Conservation (phyloP, 2,329 filamentous ascomycete genomes). For the Colletotrichum cereale region DNA sequence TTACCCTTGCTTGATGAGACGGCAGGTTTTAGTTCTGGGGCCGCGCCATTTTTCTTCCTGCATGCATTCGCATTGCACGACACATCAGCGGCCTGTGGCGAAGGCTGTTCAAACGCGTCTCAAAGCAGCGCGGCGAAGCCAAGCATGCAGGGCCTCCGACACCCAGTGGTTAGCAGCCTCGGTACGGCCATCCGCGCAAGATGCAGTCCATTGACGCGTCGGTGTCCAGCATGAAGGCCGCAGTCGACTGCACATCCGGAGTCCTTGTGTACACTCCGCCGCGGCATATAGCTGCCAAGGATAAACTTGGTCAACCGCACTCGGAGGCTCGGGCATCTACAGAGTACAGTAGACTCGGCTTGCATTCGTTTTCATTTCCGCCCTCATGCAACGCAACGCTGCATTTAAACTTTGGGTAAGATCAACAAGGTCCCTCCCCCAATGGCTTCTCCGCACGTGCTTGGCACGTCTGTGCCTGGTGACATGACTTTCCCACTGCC, state of each 20-base stretch:
- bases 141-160: slow-evolving; percentile 10
- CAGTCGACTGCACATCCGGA: background rate
- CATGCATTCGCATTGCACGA: background rate
- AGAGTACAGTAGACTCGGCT: slow-evolving; percentile 1
- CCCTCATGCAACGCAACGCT: slow-evolving; percentile 24
- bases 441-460: slow-evolving; percentile 28
- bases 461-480: slow-evolving; percentile 21
- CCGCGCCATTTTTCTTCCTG: slow-evolving; percentile 2
- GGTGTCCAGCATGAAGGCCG: background rate
- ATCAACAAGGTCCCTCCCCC: slow-evolving; percentile 16
- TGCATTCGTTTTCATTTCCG: background rate
- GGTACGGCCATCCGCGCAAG: background rate
- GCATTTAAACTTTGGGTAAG: slow-evolving; percentile 21
- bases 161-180: background rate
- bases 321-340: slow-evolving; percentile 10
- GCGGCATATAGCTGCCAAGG: background rate
- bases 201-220: slow-evolving; percentile 3
- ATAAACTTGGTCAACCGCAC: background rate
- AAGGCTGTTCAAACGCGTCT: background rate
- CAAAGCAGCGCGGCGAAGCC: slow-evolving; percentile 15
- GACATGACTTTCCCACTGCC: slow-evolving; percentile 26
- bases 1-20: background rate
- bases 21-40: background rate
- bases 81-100: background rate
- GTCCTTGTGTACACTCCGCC: background rate